Base-by-base conservation (phyloP, 2,329 filamentous ascomycete species). In the Chalaropsis thielavioides region DNA sequence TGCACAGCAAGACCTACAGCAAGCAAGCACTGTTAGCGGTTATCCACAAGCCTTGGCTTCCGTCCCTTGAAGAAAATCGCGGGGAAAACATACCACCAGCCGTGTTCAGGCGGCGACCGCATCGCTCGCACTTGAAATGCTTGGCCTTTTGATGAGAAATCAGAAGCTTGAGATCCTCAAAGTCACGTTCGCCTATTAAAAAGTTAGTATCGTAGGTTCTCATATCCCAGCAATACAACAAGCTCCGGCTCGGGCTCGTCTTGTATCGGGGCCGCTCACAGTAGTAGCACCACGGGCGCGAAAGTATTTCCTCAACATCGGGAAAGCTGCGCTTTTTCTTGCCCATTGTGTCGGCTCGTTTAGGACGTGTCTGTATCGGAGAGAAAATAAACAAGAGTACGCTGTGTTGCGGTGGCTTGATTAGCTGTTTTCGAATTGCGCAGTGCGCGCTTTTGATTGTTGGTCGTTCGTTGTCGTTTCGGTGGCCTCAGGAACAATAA, bases 131-230 rank as follows among this genome's bases (percentile, higher is more conserved):
- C 76, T 96, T 96, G 81, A 96, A 97, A 76, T 99, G 94, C 77
- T 97, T 97, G n/a, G 92, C 92, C 75, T 96, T 97, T 73, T 97
- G 94, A 75, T 99, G 94, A 66, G 89, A 92, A 70, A 96, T 95
- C 69, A 99, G 85, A 70, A 97, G 91, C 79, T 96, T 96, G 59
- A 96, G 76, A 75, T 99, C 94, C 75, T 97, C 92, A 74, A 97
- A 99, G 77, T 97, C 92, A 78, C 92, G 89, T 77, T 99, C 94
- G 76, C 83, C 83, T 86, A 64, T 2, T 19, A 35, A 6, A 38
- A 5, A 11, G 54, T 58, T 58, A 58, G 54, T 15, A 58, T 35
- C 8, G 17, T 17, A 6, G n/a, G 22, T n/a, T 38, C 54, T 3
- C 8, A 2, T n/a, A 17, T 46, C 15, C 13, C 15, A 46, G 31